phyloP scores from a whole-genome alignment of 2,329 filamentous ascomycete species.

The Magnaporthales sp. region DNA sequence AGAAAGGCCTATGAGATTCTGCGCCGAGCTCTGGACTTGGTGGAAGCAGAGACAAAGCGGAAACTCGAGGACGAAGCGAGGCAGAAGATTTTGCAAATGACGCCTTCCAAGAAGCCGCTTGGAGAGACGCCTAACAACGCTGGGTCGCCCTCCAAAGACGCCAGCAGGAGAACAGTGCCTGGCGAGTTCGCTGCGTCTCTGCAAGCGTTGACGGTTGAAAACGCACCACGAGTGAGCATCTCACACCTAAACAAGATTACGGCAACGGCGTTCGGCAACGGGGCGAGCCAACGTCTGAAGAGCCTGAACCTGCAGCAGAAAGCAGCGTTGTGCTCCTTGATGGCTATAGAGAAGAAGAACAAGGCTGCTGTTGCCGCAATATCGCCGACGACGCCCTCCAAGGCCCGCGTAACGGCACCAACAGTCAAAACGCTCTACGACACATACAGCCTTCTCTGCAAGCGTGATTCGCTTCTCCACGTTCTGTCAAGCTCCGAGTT shows the following conservation, averaged over 20 bases:
- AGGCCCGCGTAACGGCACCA: conserved; percentile 54
- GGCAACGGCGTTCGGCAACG: conserved; percentile 81
- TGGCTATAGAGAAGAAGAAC: conserved; percentile 75
- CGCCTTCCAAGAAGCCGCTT: conserved; percentile 67
- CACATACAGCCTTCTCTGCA: conserved; percentile 76
- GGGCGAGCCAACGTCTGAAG: conserved; percentile 73
- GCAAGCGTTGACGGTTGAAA: conserved; percentile 59
- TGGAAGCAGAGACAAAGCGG: conserved; percentile 74
- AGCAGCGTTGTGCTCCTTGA: conserved; percentile 80
- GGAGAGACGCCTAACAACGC: conserved; percentile 74
- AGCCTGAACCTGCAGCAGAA: conserved; percentile 94
- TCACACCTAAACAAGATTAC: conserved; percentile 89
- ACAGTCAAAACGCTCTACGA: conserved; percentile 79
- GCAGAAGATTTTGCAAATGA: conserved; percentile 48
- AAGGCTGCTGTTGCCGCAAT: conserved; percentile 33
- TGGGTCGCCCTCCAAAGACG: conserved; percentile 26
- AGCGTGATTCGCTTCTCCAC: conserved; percentile 78
- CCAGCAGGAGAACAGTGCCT: conserved; percentile 17
- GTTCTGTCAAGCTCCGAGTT: conserved; percentile 89
- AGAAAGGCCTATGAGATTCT: conserved; percentile 95
- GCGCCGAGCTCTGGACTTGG: conserved; percentile 76
- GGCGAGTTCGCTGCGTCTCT: conserved; percentile 45
- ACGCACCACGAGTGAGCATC: conserved; percentile 81
- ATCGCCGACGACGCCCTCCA: conserved; percentile 29
- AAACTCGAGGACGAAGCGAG: conserved; percentile 58